Evolutionary conservation across 1,284 basidiomycete genomes (phyloP).

Genomic region (Rhizoctonia solani): DNA sequence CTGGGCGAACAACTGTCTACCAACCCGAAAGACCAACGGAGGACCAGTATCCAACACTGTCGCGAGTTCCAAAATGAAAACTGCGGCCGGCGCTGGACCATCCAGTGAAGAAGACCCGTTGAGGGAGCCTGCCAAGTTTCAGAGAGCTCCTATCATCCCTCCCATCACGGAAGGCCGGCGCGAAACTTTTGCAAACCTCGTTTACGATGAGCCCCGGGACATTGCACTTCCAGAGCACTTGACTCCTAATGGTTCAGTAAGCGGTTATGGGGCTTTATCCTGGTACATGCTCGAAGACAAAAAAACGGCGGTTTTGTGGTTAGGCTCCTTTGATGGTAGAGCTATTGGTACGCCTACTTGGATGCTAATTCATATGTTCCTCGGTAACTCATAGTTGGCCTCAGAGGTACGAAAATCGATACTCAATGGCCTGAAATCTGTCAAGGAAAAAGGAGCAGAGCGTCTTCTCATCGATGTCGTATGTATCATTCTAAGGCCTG

Average conservation of each 20-base stretch:
- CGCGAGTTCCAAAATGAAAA: constrained; percentile 34
- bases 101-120: constrained; percentile 12
- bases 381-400: constrained; percentile 3
- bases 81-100: background rate
- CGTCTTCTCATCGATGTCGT: constrained; percentile 63
- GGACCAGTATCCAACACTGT: constrained; percentile 46
- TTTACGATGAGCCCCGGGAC: constrained; percentile 56
- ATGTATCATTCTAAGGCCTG: constrained; percentile 41
- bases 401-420: constrained; percentile 51
- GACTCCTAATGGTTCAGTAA: constrained; percentile 45
- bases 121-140: constrained; percentile 44
- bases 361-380: constrained; percentile 49
- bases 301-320: constrained; percentile 60
- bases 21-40: constrained; percentile 57
- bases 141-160: constrained; percentile 53
- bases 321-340: constrained; percentile 60
- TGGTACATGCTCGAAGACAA: constrained; percentile 59
- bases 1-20: constrained; percentile 58
- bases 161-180: constrained; percentile 46
- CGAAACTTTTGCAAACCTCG: constrained; percentile 54
- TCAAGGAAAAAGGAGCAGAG: constrained; percentile 56
- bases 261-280: constrained; percentile 52
- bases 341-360: constrained; percentile 43
- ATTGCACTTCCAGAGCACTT: constrained; percentile 56
- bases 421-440: constrained; percentile 53